Conservation (phyloP, 192 early-diverging fungal genomes). For the Entomortierella parvispora region DNA sequence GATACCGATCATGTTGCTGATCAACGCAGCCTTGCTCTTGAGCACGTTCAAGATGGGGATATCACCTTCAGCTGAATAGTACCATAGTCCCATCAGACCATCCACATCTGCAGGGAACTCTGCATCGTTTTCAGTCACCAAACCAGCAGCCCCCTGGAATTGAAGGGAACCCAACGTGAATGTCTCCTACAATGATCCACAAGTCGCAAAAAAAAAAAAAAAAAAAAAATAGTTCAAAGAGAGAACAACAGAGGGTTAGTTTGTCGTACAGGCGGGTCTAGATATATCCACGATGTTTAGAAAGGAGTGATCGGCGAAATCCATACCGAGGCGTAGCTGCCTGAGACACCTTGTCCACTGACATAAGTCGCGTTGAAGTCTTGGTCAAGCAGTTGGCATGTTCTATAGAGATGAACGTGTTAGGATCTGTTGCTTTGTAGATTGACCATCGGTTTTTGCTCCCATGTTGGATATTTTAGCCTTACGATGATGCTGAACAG, state of each 20-base stretch:
- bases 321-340: not conserved
- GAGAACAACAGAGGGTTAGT: slow-evolving; percentile 14
- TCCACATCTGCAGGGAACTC: slow-evolving; percentile 58
- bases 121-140: slow-evolving; percentile 59
- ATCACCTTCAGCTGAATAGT: slow-evolving; percentile 8
- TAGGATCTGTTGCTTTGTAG: too few species aligned
- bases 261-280: not conserved
- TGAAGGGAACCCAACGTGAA: slow-evolving; percentile 52
- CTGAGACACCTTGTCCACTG: not conserved
- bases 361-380: not conserved
- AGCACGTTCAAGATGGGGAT: not conserved
- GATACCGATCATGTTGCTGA: not conserved
- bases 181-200: slow-evolving; percentile 49
- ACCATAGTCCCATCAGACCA: slow-evolving; percentile 67
- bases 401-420: not conserved
- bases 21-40: not conserved
- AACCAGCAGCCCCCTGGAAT: slow-evolving; percentile 62
- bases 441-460: slow-evolving; percentile 3
- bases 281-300: too few species aligned
- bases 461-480: too few species aligned
- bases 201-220: slow-evolving; percentile 5
- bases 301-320: too few species aligned
- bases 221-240: slow-evolving; percentile 33
- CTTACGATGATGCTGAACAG: not conserved
- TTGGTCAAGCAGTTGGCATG: not conserved